Conservation (phyloP, 2,329 filamentous ascomycete genomes). For the Bipolaris zeicola region DNA sequence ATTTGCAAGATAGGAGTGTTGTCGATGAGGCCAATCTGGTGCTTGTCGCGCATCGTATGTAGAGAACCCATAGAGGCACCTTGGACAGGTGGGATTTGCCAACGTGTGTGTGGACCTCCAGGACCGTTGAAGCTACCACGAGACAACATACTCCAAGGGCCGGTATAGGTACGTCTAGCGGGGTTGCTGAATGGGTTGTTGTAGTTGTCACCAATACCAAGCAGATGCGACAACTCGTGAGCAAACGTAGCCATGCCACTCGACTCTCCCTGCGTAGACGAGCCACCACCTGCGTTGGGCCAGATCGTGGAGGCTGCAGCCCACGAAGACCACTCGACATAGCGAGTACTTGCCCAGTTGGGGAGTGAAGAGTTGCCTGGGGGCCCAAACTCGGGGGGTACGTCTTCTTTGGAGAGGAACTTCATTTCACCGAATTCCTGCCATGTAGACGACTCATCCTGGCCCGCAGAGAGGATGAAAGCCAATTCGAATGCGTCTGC, state of each 20-base stretch:
- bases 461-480: conserved; percentile 61
- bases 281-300: conserved; percentile 60
- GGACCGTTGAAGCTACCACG: conserved; percentile 61
- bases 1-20: conserved; percentile 53
- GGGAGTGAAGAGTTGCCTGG: conserved; percentile 50
- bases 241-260: conserved; percentile 61
- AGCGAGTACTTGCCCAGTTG: conserved; percentile 58
- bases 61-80: conserved; percentile 58
- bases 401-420: conserved; percentile 55
- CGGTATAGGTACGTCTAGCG: conserved; percentile 56
- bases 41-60: conserved; percentile 61
- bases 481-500: conserved; percentile 58
- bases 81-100: conserved; percentile 58
- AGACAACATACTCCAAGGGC: conserved; percentile 60
- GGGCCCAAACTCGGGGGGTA: conserved; percentile 58
- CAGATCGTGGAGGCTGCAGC: conserved; percentile 58
- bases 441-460: conserved; percentile 63
- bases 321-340: conserved; percentile 62
- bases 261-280: conserved; percentile 60
- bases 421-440: conserved; percentile 64
- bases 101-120: conserved; percentile 59
- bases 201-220: conserved; percentile 62
- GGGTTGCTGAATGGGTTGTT: conserved; percentile 59
- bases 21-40: conserved; percentile 57
- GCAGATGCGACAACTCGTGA: conserved; percentile 59